Evolutionary conservation across 1,284 basidiomycete genomes (phyloP).

Genomic region (Moniliophthora roreri): DNA sequence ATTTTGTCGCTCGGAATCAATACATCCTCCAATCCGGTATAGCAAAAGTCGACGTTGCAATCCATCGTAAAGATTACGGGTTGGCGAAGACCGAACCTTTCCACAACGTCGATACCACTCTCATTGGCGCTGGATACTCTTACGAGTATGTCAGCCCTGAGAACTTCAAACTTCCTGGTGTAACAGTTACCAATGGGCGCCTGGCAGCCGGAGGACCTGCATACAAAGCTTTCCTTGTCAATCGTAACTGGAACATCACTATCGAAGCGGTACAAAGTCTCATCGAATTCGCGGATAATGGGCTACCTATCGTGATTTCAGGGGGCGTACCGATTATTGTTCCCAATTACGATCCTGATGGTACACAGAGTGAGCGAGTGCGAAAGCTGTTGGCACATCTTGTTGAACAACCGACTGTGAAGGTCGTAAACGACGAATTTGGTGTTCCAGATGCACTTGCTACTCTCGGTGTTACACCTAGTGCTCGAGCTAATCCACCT

Average conservation of each 20-base stretch:
- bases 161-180: conserved; percentile 19
- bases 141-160: conserved; percentile 22
- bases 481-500: conserved; percentile 9
- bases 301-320: conserved; percentile 15
- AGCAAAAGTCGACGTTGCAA: conserved; percentile 17
- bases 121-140: conserved; percentile 16
- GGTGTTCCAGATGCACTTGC: conserved; percentile 11
- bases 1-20: conserved; percentile 17
- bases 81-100: conserved; percentile 3
- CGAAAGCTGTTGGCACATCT: conserved; percentile 17
- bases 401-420: conserved; percentile 8
- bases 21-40: conserved; percentile 18
- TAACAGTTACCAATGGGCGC: conserved; percentile 15
- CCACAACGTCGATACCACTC: conserved; percentile 14
- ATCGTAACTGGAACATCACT: conserved; percentile 15
- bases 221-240: conserved; percentile 19
- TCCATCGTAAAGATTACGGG: conserved; percentile 18
- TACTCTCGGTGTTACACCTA: conserved; percentile 15
- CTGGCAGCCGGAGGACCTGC: conserved; percentile 17
- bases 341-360: conserved; percentile 15
- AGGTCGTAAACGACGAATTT: conserved; percentile 12
- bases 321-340: conserved; percentile 15
- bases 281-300: conserved; percentile 14
- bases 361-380: conserved; percentile 13
- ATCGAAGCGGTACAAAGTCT: conserved; percentile 16